phyloP scores from a whole-genome alignment of 306 rosid genomes.

The Herpetospermum pedunculosum region DNA sequence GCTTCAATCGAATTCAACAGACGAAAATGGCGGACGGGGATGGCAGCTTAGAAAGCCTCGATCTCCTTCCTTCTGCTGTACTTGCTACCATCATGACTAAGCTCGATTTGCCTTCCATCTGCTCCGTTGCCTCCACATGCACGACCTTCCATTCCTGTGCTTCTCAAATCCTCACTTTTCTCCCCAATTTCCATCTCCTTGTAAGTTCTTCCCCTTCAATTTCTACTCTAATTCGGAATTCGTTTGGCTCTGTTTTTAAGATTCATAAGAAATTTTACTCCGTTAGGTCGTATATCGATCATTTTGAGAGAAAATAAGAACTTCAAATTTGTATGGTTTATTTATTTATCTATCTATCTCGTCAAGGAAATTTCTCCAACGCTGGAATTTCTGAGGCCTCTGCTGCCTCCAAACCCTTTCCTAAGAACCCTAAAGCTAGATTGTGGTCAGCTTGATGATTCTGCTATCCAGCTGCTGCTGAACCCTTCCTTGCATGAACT shows the following conservation, averaged over 20 bases:
- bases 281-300: neutral
- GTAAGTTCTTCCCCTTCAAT: slow-evolving; percentile 13
- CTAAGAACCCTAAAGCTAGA: slow-evolving; percentile 54
- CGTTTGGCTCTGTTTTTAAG: neutral
- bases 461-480: slow-evolving; percentile 40
- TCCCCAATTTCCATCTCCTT: slow-evolving; percentile 65
- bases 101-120: slow-evolving; percentile 71
- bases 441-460: slow-evolving; percentile 70
- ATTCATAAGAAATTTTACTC: neutral
- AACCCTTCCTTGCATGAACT: slow-evolving; percentile 64
- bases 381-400: slow-evolving; percentile 43
- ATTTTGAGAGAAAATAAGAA: neutral
- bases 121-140: slow-evolving; percentile 67
- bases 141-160: slow-evolving; percentile 45
- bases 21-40: slow-evolving; percentile 15
- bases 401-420: slow-evolving; percentile 58
- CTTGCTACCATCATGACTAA: slow-evolving; percentile 56
- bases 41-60: slow-evolving; percentile 27
- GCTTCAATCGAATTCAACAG: neutral
- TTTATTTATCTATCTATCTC: neutral
- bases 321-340: neutral
- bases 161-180: slow-evolving; percentile 50
- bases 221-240: neutral
- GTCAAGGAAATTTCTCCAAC: slow-evolving; percentile 58
- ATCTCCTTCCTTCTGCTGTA: slow-evolving; percentile 47